phyloP scores from a whole-genome alignment of 495 filamentous ascomycete genomes.

The Penicillium alfredii region DNA sequence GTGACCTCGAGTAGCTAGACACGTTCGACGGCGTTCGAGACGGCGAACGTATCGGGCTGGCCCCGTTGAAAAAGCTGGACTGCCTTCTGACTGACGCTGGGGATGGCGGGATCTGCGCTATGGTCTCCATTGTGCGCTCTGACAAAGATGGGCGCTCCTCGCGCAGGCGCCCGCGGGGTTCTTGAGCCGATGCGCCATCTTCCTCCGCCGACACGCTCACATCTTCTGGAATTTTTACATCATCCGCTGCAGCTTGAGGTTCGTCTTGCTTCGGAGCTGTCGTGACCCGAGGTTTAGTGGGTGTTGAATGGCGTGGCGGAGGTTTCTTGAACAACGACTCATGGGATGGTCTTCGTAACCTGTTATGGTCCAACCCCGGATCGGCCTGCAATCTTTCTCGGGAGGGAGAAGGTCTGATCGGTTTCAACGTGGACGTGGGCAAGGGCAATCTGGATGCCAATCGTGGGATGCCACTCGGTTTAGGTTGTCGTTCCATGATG shows the following conservation, averaged over 20 bases:
- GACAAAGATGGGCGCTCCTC: conserved; percentile 51
- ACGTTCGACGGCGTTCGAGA: conserved; percentile 51
- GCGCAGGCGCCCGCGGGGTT: conserved; percentile 29
- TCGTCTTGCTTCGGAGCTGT: conserved; percentile 13
- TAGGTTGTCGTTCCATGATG: conserved; percentile 34
- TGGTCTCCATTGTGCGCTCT: conserved; percentile 62
- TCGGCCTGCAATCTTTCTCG: conserved; percentile 40
- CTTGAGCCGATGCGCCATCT: conserved; percentile 11
- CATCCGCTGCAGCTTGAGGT: conserved; percentile 11
- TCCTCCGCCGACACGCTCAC: conserved; percentile 13
- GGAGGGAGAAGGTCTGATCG: conserved; percentile 41
- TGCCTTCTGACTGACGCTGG: conserved; percentile 50
- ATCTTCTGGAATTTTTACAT: conserved; percentile 15
- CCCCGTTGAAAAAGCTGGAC: conserved; percentile 56
- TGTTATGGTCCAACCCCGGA: conserved; percentile 30
- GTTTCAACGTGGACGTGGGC: conserved; percentile 32
- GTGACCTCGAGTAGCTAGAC: conserved; percentile 44
- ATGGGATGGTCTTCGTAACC: conserved; percentile 37
- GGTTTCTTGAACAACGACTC: conserved; percentile 38
- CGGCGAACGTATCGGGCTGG: conserved; percentile 51
- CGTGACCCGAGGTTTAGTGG: conserved; percentile 16
- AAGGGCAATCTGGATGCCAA: conserved; percentile 38
- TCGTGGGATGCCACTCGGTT: conserved; percentile 38
- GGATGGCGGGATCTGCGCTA: conserved; percentile 58
- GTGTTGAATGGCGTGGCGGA: conserved; percentile 23